Conservation (phyloP, 345 rosid species). For the Hypericum androsaemum region DNA sequence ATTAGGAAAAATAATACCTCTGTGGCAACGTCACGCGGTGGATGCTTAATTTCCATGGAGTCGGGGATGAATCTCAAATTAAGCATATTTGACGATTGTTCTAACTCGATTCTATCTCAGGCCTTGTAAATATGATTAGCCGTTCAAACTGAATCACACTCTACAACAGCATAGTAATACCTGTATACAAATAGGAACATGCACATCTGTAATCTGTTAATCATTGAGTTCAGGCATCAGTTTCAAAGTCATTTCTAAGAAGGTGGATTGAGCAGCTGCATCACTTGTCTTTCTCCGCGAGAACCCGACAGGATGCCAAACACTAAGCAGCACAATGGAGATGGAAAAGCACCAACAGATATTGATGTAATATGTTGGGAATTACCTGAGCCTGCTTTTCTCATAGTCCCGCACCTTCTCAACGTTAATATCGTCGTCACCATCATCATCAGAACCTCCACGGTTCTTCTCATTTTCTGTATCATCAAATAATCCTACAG, state of each 20-base stretch:
- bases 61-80: constrained; percentile 92
- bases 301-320: too few relatives aligned
- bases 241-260: too few relatives aligned
- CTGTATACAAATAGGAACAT: too few relatives aligned
- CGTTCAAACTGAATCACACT: constrained; percentile 73
- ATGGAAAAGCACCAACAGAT: too few relatives aligned
- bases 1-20: constrained; percentile 42
- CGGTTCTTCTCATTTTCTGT: constrained; percentile 27
- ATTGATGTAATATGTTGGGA: too few relatives aligned
- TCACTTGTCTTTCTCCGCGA: too few relatives aligned
- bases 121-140: constrained; percentile 72
- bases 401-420: constrained; percentile 73
- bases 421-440: constrained; percentile 34
- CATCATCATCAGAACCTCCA: constrained; percentile 22
- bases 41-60: constrained; percentile 75
- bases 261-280: too few relatives aligned
- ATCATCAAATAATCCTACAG: constrained; percentile 61
- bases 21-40: constrained; percentile 74
- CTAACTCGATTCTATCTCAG: constrained; percentile 87
- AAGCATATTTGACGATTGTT: constrained; percentile 81
- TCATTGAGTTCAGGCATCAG: too few relatives aligned
- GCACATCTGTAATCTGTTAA: too few relatives aligned
- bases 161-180: constrained; percentile 48
- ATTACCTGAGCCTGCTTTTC: constrained; percentile 69
- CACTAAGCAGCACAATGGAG: too few relatives aligned